Conservation (phyloP, 2,329 filamentous ascomycete species). For the Emericellopsis cladophorae region DNA sequence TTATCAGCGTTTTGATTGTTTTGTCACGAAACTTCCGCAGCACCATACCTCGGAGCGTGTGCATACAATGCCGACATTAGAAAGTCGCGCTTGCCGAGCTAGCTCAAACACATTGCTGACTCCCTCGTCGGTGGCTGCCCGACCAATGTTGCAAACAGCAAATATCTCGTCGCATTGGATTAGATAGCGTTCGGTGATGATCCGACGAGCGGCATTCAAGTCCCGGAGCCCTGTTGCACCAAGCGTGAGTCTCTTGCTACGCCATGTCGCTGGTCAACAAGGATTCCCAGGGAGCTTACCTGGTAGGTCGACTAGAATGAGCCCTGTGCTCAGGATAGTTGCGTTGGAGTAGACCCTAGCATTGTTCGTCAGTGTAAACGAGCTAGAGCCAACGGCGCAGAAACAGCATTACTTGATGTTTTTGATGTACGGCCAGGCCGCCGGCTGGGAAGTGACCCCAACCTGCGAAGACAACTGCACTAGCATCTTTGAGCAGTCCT, state of each 20-base stretch:
- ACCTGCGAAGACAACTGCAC: slow-evolving; percentile 23
- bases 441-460: slow-evolving; percentile 5
- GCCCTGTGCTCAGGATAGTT: slow-evolving; percentile 31
- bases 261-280: background rate
- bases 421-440: slow-evolving; percentile 29
- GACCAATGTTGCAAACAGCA: slow-evolving; percentile 25
- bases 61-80: slow-evolving; percentile 29
- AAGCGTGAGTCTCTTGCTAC: background rate
- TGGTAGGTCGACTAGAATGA: slow-evolving; percentile 34
- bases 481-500: slow-evolving; percentile 20
- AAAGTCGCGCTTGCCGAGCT: slow-evolving; percentile 19
- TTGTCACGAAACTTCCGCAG: background rate
- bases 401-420: slow-evolving; percentile 23
- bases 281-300: slow-evolving; percentile 14
- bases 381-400: background rate
- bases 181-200: slow-evolving; percentile 30
- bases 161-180: slow-evolving; percentile 32
- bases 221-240: slow-evolving; percentile 27
- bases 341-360: slow-evolving; percentile 28
- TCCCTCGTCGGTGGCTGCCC: slow-evolving; percentile 26
- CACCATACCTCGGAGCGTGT: slow-evolving; percentile 23
- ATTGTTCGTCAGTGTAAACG: slow-evolving; percentile 5
- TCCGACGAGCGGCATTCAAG: slow-evolving; percentile 26
- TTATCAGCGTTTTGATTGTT: background rate
- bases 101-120: slow-evolving; percentile 26